A percentile compares a stretch with the other conserved stretches of the same genome.
Evolutionary conservation across 441 rosid genomes (phyloP).

Genomic region (Populus hybrid): DNA sequence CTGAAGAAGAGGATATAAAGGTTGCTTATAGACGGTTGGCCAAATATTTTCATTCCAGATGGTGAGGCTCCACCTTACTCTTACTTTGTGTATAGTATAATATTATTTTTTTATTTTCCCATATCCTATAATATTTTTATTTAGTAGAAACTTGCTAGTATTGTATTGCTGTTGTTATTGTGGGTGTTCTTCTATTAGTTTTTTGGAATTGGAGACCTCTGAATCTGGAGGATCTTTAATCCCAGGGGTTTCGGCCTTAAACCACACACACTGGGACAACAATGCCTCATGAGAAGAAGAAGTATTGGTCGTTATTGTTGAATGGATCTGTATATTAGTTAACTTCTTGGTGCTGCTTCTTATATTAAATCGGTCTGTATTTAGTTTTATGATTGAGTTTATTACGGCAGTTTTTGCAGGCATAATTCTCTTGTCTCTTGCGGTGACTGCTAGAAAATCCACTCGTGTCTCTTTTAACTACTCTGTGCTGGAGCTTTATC

Average conservation of each 20-base stretch:
- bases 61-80: conserved; percentile 44
- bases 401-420: neutral
- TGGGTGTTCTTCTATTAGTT: neutral
- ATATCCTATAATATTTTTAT: neutral
- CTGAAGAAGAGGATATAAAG: conserved; percentile 82
- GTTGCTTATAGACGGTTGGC: conserved; percentile 85
- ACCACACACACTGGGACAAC: neutral
- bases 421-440: too few relatives aligned
- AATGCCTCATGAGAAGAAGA: neutral
- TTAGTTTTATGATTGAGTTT: neutral
- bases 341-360: neutral
- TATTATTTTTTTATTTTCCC: neutral
- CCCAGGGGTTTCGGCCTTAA: neutral
- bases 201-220: neutral
- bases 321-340: neutral
- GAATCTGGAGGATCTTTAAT: too few relatives aligned
- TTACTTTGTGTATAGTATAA: neutral
- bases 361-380: neutral
- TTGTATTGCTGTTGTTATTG: neutral
- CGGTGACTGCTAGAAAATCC: neutral
- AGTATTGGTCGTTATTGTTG: neutral
- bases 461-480: neutral
- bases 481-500: conserved; percentile 14
- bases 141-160: neutral
- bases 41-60: conserved; percentile 93